Conservation (phyloP, 163 green algal species). For the Scenedesmus sp. region DNA sequence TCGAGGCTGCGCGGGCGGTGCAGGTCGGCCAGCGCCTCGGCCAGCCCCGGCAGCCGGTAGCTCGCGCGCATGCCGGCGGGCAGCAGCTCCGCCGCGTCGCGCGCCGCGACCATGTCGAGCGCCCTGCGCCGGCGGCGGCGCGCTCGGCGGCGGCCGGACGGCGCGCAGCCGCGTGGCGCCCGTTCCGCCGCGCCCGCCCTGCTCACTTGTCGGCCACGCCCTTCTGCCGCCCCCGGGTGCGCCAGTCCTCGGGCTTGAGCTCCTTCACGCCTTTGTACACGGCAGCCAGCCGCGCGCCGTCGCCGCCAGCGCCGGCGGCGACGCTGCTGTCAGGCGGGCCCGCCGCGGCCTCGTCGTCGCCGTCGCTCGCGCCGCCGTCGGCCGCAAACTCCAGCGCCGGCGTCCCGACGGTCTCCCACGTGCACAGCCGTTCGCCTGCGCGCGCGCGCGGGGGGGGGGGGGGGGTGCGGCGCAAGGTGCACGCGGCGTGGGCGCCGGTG, state of each 20-base stretch:
- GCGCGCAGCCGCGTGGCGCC: too few species aligned
- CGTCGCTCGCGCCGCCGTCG: neutral
- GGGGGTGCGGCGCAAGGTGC: too few species aligned
- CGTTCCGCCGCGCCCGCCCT: neutral
- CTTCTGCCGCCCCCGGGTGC: neutral
- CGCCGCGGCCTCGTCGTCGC: neutral
- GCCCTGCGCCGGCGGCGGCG: conserved; percentile 9
- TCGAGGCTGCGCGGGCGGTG: conserved; percentile 59
- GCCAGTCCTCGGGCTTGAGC: conserved; percentile 20
- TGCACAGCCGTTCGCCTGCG: neutral
- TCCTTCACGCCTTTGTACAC: conserved; percentile 21
- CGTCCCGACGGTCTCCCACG: neutral
- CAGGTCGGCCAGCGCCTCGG: conserved; percentile 53
- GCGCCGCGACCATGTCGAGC: conserved; percentile 14
- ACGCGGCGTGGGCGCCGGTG: too few species aligned
- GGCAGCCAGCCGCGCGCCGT: neutral
- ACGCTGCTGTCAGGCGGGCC: neutral
- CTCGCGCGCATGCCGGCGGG: neutral
- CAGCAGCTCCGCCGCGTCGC: conserved; percentile 29
- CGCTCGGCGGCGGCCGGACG: neutral
- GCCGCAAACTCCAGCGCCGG: neutral
- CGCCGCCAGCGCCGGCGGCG: neutral
- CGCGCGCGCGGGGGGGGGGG: too few species aligned
- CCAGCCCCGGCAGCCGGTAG: conserved; percentile 45
- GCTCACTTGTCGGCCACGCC: conserved; percentile 12